Evolutionary conservation across 2,329 filamentous ascomycete species (phyloP).

Genomic region (Elsinoe perseae): DNA sequence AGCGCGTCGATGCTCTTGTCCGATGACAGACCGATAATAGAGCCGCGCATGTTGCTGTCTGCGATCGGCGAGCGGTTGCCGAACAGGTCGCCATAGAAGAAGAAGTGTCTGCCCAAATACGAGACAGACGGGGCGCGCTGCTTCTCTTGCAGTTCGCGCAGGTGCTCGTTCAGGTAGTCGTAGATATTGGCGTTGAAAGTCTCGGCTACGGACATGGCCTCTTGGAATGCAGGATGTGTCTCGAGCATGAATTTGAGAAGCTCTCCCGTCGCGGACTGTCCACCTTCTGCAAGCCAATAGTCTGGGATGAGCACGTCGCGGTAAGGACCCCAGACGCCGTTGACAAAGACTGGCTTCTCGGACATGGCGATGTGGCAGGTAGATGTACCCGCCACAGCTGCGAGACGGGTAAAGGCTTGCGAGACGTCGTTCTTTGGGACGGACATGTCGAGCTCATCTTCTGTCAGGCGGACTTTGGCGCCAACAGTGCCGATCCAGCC

Average conservation of each 20-base stretch:
- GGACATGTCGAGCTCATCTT: conserved; percentile 58
- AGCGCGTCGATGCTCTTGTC: conserved; percentile 83
- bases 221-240: conserved; percentile 82
- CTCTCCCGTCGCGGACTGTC: conserved; percentile 92
- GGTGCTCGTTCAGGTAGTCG: conserved; percentile 84
- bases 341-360: conserved; percentile 82
- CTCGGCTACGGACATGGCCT: conserved; percentile 70
- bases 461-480: conserved; percentile 73
- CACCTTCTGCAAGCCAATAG: conserved; percentile 96
- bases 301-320: conserved; percentile 84
- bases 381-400: conserved; percentile 90
- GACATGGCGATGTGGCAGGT: conserved; percentile 98
- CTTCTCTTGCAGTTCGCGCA: conserved; percentile 66
- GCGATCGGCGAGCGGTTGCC: conserved; percentile 93
- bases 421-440: conserved; percentile 74
- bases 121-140: conserved; percentile 66
- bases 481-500: conserved; percentile 99
- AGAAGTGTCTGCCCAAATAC: conserved; percentile 85
- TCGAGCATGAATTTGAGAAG: conserved; percentile 90
- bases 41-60: conserved; percentile 85
- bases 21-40: conserved; percentile 75
- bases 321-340: conserved; percentile 96
- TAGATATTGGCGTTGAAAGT: conserved; percentile 85
- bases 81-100: conserved; percentile 97
- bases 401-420: conserved; percentile 86